Conservation (phyloP, 2,329 filamentous ascomycete species). For the Polychaeton citri region DNA sequence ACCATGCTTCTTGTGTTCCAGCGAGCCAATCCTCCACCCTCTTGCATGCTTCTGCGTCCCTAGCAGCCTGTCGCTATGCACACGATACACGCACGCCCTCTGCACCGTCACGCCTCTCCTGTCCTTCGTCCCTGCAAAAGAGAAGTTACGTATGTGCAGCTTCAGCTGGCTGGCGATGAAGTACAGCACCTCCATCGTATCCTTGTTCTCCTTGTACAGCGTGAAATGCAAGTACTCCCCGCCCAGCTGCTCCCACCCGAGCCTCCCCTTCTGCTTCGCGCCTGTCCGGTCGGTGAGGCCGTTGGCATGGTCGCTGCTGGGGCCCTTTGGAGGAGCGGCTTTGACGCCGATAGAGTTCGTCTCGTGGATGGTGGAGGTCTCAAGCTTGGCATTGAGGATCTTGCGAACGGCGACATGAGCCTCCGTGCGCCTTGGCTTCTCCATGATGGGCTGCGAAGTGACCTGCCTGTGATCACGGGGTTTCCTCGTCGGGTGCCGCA, state of each 20-base stretch:
- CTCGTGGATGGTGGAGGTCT: constrained; percentile 62
- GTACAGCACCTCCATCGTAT: constrained; percentile 81
- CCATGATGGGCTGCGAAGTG: constrained; percentile 40
- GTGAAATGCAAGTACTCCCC: constrained; percentile 82
- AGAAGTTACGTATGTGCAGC: constrained; percentile 53
- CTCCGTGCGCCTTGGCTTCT: constrained; percentile 48
- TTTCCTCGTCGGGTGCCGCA: constrained; percentile 41
- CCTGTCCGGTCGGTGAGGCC: constrained; percentile 5
- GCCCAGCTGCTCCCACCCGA: constrained; percentile 52
- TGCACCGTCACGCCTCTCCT: constrained; percentile 76
- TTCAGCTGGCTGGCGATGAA: constrained; percentile 63
- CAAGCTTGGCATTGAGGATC: constrained; percentile 65
- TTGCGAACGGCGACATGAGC: constrained; percentile 58
- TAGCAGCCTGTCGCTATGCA: constrained; percentile 50
- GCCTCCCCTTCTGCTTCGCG: constrained; percentile 26
- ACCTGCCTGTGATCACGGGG: constrained; percentile 42
- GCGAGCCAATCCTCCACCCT: constrained; percentile 53
- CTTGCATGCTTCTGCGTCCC: constrained; percentile 48
- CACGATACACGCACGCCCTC: constrained; percentile 54
- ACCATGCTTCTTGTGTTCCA: constrained; percentile 56
- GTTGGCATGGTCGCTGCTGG: constrained; percentile 5
- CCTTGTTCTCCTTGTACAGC: constrained; percentile 91
- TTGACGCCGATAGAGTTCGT: constrained; percentile 56
- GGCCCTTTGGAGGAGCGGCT: constrained; percentile 23
- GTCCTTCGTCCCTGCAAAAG: constrained; percentile 86